Conservation (phyloP, 257 asterid genomes). For the Scutellaria galericulata region DNA sequence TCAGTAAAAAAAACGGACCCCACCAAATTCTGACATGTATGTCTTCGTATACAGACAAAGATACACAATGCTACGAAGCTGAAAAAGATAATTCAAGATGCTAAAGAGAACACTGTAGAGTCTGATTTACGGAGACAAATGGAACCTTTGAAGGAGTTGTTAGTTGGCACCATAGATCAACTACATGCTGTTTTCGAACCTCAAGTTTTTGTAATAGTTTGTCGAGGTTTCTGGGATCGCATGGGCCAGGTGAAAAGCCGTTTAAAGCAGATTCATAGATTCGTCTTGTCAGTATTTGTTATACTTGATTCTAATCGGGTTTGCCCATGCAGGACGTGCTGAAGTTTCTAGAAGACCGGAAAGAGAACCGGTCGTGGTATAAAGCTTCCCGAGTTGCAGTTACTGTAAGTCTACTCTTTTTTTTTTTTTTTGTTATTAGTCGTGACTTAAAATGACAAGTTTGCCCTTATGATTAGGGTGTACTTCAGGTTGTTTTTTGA, state of each 20-base stretch:
- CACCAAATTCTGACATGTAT: background rate
- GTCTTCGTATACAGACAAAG: slow-evolving; percentile 54
- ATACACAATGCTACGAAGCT: slow-evolving; percentile 79
- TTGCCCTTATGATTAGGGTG: no score
- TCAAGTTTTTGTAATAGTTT: slow-evolving; percentile 72
- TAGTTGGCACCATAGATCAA: slow-evolving; percentile 59
- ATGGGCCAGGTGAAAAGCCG: slow-evolving; percentile 77
- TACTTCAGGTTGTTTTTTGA: no score
- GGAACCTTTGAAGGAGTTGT: slow-evolving; percentile 84
- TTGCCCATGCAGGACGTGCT: slow-evolving; percentile 66
- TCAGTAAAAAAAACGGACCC: no score
- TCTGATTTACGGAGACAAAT: slow-evolving; percentile 68
- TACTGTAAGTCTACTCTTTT: slow-evolving; percentile 57
- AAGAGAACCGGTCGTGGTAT: slow-evolving; percentile 79
- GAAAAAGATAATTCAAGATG: slow-evolving; percentile 80
- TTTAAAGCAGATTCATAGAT: background rate
- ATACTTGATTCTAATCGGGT: slow-evolving; percentile 10
- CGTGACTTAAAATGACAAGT: no score
- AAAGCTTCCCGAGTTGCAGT: slow-evolving; percentile 83
- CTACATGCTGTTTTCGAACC: slow-evolving; percentile 66
- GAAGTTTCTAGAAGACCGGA: slow-evolving; percentile 70
- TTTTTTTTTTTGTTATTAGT: no score
- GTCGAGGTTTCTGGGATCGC: slow-evolving; percentile 93
- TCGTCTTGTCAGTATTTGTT: background rate
- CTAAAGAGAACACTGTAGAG: slow-evolving; percentile 71